phyloP scores from a whole-genome alignment of 2,329 filamentous ascomycete species.

The Fusarium equiseti region DNA sequence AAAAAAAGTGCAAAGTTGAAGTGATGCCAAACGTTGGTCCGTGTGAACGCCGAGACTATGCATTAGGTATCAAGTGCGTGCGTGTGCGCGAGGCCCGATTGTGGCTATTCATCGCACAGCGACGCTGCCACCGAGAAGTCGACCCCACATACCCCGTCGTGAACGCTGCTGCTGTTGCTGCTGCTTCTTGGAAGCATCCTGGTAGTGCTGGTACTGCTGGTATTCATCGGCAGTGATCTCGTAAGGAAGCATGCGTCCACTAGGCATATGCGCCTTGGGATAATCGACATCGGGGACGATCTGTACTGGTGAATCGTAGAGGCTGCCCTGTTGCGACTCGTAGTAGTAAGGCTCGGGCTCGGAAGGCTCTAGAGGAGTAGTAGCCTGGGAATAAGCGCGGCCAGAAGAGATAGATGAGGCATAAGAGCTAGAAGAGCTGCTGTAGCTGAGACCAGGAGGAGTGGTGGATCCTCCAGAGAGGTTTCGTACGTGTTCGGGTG shows the following conservation, averaged over 20 bases:
- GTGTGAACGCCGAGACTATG: conserved; percentile 41
- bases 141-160: conserved; percentile 63
- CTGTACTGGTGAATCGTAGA: conserved; percentile 65
- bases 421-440: conserved; percentile 63
- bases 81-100: neutral
- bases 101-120: conserved; percentile 52
- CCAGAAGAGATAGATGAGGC: conserved; percentile 62
- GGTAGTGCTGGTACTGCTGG: conserved; percentile 56
- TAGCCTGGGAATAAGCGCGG: conserved; percentile 62
- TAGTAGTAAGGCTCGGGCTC: conserved; percentile 58
- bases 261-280: conserved; percentile 52
- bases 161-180: conserved; percentile 59
- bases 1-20: conserved; percentile 31
- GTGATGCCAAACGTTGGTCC: conserved; percentile 40
- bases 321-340: conserved; percentile 53
- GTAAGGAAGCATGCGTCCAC: conserved; percentile 62
- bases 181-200: conserved; percentile 61
- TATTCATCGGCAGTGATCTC: conserved; percentile 67
- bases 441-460: conserved; percentile 63
- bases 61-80: conserved; percentile 28
- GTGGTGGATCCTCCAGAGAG: conserved; percentile 52
- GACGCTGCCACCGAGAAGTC: conserved; percentile 63
- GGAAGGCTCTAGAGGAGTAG: conserved; percentile 64
- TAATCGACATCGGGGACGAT: conserved; percentile 57
- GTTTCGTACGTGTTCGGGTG: conserved; percentile 57